phyloP scores from a whole-genome alignment of 2,329 filamentous ascomycete genomes.

The Ceratocystiopsis minuta region DNA sequence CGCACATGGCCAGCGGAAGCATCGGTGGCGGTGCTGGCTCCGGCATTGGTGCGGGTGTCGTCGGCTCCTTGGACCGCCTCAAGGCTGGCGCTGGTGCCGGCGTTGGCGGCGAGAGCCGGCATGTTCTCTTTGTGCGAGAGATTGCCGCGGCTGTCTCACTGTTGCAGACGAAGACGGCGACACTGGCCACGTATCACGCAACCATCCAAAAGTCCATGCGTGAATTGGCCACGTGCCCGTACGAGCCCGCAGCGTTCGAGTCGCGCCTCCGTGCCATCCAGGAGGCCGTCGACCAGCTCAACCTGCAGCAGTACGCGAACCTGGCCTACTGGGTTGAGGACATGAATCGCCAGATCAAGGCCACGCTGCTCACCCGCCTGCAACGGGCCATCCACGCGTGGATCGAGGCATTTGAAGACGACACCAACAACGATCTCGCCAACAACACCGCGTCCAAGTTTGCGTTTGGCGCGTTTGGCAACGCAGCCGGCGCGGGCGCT shows the following conservation, averaged over 20 bases:
- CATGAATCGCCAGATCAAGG: slow-evolving; percentile 73
- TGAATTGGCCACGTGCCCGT: slow-evolving; percentile 71
- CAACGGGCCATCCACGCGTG: slow-evolving; percentile 68
- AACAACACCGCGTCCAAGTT: slow-evolving; percentile 3
- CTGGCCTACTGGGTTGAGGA: slow-evolving; percentile 75
- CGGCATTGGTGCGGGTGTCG: not conserved
- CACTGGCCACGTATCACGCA: slow-evolving; percentile 61
- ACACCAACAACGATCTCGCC: slow-evolving; percentile 23
- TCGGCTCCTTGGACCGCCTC: slow-evolving; percentile 24
- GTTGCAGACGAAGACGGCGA: slow-evolving; percentile 72
- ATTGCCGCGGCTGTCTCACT: slow-evolving; percentile 77
- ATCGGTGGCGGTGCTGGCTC: slow-evolving; percentile 27
- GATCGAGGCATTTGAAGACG: slow-evolving; percentile 68
- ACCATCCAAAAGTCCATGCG: slow-evolving; percentile 63
- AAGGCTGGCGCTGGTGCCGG: slow-evolving; percentile 9
- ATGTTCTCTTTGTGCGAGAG: slow-evolving; percentile 90
- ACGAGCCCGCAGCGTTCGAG: slow-evolving; percentile 64
- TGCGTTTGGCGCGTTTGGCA: slow-evolving; percentile 1
- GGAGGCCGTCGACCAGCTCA: slow-evolving; percentile 84
- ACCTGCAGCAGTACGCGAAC: slow-evolving; percentile 90
- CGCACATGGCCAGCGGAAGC: slow-evolving; percentile 38
- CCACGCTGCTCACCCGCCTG: slow-evolving; percentile 64
- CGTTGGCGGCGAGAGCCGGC: slow-evolving; percentile 63
- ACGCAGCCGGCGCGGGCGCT: not conserved
- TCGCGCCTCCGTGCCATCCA: slow-evolving; percentile 72